phyloP scores from a whole-genome alignment of 371 early-diverging fungal genomes.

The Actinomucor elegans region DNA sequence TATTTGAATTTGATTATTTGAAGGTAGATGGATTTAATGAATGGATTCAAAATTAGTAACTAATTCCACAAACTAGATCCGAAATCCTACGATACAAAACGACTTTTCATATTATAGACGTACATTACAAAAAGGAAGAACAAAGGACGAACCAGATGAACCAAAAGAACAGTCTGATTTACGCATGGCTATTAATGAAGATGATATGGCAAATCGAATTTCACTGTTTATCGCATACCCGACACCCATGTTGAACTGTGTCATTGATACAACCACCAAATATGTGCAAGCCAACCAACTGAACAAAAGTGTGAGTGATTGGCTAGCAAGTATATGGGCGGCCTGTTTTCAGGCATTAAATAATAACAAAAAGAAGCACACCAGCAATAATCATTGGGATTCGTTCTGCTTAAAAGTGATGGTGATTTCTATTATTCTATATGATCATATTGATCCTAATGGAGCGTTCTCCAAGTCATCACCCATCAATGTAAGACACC shows the following conservation, averaged over 20 bases:
- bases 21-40: too few species aligned
- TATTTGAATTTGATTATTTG: conserved; percentile 87
- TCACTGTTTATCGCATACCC: conserved; percentile 95
- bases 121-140: conserved; percentile 74
- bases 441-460: conserved; percentile 85
- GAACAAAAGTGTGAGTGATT: conserved; percentile 57
- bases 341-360: conserved; percentile 69
- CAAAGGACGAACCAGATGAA: conserved; percentile 8
- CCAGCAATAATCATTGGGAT: conserved; percentile 9
- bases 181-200: conserved; percentile 68
- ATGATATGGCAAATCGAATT: conserved; percentile 89
- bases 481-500: conserved; percentile 68
- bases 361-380: conserved; percentile 44
- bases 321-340: conserved; percentile 66
- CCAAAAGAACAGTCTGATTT: conserved; percentile 32
- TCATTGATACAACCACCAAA: conserved; percentile 76
- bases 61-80: too few species aligned
- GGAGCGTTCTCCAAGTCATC: conserved; percentile 80
- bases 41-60: conserved; percentile 57
- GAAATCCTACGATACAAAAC: conserved; percentile 91
- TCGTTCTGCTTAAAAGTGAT: conserved; percentile 79
- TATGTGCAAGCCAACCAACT: conserved; percentile 49
- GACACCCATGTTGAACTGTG: conserved; percentile 88
- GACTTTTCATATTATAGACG: conserved; percentile 96
- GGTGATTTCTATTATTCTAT: conserved; percentile 85